Evolutionary conservation across 2,329 filamentous ascomycete genomes (phyloP), one percentile per base, ranked within the genome.

Genomic region (Paradendryphiella salina): DNA sequence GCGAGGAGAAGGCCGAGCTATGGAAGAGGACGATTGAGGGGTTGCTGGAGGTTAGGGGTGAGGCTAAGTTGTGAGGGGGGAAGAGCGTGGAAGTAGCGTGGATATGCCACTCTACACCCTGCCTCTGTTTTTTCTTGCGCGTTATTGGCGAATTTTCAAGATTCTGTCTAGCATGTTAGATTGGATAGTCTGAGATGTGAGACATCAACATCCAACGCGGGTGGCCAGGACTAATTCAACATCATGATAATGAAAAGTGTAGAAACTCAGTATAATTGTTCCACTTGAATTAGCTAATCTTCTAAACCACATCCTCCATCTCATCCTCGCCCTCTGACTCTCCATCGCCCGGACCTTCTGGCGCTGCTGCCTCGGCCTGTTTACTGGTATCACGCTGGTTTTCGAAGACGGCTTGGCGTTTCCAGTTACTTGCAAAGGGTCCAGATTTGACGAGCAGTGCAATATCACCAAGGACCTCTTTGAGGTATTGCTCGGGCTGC

Each of bases 401-500:
- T 48, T 80, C 77, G 62, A 74, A 87, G 68, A 90, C 87, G 2
- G 83, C 79, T 70, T 87, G 90, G 50, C 96, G 76, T 61, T 87
- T 87, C 85, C 91, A 97, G 60, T 87, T 86, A 71, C 91, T 93
- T 43, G 89, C 87, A 69, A 95, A 96, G 3, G 85, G 82, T 20
- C 93, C 93, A 38, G 85, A 87, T 73, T 91, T 89, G 70, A 95
- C 86, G 54, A 96, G 76, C 15, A 88, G 84, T 0, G 90, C 93
- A 52, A 97, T 84, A 67, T 90, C 85, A 56, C 92, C 88, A 60
- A 99, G 76, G 0, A 86, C 87, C 69, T 94, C 85, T 46, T 93
- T 90, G 55, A 99, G 83, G 72, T 92, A 97, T n/a, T 88, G 86
- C 71, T 97, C 94, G 1, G 94, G 94, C 75, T 99, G 94, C 52